Base-by-base conservation (phyloP, 768 basidiomycete species). In the Lactifluus rugatus region DNA sequence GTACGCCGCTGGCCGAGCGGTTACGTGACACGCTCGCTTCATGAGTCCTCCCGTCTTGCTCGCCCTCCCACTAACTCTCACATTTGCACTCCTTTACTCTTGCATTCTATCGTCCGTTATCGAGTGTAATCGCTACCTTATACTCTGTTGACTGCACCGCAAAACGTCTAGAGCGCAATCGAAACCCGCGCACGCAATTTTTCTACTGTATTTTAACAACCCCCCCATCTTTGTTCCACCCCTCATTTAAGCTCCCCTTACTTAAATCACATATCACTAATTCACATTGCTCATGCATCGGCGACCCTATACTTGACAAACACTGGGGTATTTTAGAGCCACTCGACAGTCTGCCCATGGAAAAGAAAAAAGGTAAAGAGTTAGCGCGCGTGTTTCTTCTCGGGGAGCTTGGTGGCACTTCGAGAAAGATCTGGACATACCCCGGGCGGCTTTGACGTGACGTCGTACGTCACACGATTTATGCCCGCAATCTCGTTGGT, bases 401-500 rank as follows among this genome's bases (percentile, higher is more conserved):
- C 16, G 19, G 41, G 19, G 17, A n/a, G 19, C 7, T 19, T 11
- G 11, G 34, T 36, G 13, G 11, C 41, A 39, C 19, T 42, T 42
- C 2, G 16, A 37, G 16, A 45, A 31, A 45, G 41, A 44, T 44
- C 8, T 28, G 17, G 34, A 71, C 85, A 69, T 71, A 89, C 88
- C 52, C 89, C 93, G 55, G 95, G 95, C 41, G 95, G 96, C 74
- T 99, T 98, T 54, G 89, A 93, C 2, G 95, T 96, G 57, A 98
- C 91, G 68, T 99, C 96, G 66, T 91, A 93, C 9, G 92, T 92
- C 42, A 97, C 89, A 41, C 94, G 84, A 74, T 97, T 97, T 70
- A 98, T 84, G n/a, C 96, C 96, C 62, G 79, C 76, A 8, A 96
- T 95, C 71, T 99, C 96, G 71, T 98, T 99, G 37, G 96, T 99